Conservation (phyloP, 306 rosid genomes). For the Vigna unguiculata region DNA sequence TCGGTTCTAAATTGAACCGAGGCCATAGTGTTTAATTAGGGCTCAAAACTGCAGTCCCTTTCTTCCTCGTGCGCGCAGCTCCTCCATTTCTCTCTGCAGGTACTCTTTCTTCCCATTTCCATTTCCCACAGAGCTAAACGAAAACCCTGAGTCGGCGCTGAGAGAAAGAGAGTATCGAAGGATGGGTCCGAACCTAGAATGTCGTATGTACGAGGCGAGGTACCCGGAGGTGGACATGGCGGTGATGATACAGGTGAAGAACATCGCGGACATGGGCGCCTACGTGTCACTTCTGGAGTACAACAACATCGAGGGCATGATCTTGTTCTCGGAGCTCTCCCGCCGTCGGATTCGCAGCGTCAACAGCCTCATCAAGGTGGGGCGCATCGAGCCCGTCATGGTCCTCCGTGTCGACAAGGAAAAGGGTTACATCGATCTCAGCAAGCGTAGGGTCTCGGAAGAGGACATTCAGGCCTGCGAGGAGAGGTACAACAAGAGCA, state of each 20-base stretch:
- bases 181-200: conserved; percentile 72
- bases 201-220: conserved; percentile 92
- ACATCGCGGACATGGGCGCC: conserved; percentile 98
- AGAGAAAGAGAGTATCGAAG: neutral
- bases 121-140: neutral
- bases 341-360: conserved; percentile 97
- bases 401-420: conserved; percentile 94
- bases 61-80: too few species aligned
- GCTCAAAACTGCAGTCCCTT: too few species aligned
- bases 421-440: conserved; percentile 95
- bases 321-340: conserved; percentile 93
- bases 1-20: too few species aligned
- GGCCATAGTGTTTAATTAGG: too few species aligned
- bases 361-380: conserved; percentile 85
- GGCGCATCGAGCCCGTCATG: conserved; percentile 97
- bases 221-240: conserved; percentile 99
- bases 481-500: conserved; percentile 97
- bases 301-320: conserved; percentile 98
- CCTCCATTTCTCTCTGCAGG: too few species aligned
- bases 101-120: too few species aligned
- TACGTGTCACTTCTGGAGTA: conserved; percentile 94
- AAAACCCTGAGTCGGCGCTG: conserved; percentile 2
- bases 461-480: conserved; percentile 92
- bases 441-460: conserved; percentile 94
- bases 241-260: conserved; percentile 96